Evolutionary conservation across 2,329 filamentous ascomycete genomes (phyloP).

Genomic region (Colletotrichum plurivorum): DNA sequence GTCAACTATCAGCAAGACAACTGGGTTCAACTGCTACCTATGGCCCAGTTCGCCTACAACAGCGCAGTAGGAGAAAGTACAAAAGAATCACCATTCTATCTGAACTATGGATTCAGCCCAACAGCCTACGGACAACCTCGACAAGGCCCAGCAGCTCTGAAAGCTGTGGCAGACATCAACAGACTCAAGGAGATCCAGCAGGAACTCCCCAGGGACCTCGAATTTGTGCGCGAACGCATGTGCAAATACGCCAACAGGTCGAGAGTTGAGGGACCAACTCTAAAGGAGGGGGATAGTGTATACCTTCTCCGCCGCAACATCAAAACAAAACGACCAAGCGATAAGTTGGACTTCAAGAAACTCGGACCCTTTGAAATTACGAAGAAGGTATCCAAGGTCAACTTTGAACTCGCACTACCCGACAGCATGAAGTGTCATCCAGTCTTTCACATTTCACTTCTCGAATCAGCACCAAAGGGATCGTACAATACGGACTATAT

Average conservation of each 20-base stretch:
- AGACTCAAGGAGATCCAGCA: too few species aligned
- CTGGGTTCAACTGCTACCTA: neutral
- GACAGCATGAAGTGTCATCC: neutral
- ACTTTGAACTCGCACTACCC: neutral
- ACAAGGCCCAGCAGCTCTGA: too few species aligned
- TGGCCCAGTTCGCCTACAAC: too few species aligned
- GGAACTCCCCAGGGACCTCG: conserved; percentile 3
- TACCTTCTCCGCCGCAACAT: conserved; percentile 11
- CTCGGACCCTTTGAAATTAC: conserved; percentile 3
- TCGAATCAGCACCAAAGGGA: neutral
- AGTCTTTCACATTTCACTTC: conserved; percentile 5
- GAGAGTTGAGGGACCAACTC: conserved; percentile 10
- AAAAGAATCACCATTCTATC: conserved; percentile 12
- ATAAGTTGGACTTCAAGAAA: conserved; percentile 11
- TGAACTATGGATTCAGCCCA: conserved; percentile 4
- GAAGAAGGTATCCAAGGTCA: neutral
- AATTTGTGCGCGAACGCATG: neutral
- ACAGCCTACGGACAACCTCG: conserved; percentile 5
- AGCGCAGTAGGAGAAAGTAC: conserved; percentile 5
- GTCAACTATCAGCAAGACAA: neutral
- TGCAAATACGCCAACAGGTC: neutral
- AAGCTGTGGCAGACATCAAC: too few species aligned
- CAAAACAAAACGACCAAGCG: conserved; percentile 16
- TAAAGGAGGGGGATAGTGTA: conserved; percentile 9
- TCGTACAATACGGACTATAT: neutral